phyloP scores from a whole-genome alignment of 2,329 filamentous ascomycete genomes.

The Botrytis pseudocinerea region DNA sequence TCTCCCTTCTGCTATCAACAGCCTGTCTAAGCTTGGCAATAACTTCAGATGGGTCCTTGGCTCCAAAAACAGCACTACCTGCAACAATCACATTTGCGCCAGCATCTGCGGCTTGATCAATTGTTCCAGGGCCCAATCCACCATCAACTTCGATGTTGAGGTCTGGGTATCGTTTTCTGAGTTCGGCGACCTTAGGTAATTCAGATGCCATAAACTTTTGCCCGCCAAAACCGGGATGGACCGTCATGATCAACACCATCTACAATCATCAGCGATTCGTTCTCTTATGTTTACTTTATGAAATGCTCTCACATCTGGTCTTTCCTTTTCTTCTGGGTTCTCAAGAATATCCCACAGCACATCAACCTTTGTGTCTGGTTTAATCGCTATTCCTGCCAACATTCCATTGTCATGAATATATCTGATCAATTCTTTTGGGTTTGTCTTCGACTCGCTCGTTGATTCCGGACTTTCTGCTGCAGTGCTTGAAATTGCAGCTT shows the following conservation, averaged over 20 bases:
- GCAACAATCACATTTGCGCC: conserved; percentile 98
- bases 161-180: conserved; percentile 82
- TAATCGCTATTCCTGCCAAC: conserved; percentile 92
- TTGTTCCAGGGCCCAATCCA: conserved; percentile 82
- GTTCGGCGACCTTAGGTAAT: conserved; percentile 85
- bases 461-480: conserved; percentile 78
- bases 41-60: conserved; percentile 82
- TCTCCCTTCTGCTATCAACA: conserved; percentile 62
- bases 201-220: conserved; percentile 98
- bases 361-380: conserved; percentile 86
- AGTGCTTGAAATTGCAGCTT: conserved; percentile 81
- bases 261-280: conserved; percentile 43
- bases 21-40: conserved; percentile 78
- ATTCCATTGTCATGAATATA: conserved; percentile 90
- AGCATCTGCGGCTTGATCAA: conserved; percentile 90
- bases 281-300: not conserved
- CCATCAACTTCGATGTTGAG: conserved; percentile 98
- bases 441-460: conserved; percentile 70
- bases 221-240: conserved; percentile 94
- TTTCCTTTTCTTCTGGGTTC: conserved; percentile 67
- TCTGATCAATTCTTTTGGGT: conserved; percentile 78
- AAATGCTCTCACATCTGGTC: conserved; percentile 77
- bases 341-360: conserved; percentile 91
- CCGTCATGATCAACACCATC: conserved; percentile 99
- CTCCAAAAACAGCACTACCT: conserved; percentile 92